Evolutionary conservation across 345 rosid species (phyloP).

Genomic region (Eucalyptus lansdowneana): DNA sequence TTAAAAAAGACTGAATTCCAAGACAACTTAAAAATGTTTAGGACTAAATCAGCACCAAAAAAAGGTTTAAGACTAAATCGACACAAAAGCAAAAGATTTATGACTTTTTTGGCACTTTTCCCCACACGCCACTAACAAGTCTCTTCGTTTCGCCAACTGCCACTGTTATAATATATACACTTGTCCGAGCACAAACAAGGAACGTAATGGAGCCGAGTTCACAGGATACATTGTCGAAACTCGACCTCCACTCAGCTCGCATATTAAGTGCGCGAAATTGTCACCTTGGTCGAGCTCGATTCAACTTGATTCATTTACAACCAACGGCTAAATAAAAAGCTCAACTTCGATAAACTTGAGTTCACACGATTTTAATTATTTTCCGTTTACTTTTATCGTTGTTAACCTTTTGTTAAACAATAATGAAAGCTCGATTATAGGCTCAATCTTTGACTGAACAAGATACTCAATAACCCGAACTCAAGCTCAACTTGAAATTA

Average conservation of each 20-base stretch:
- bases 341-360: not conserved
- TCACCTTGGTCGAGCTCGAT: not conserved
- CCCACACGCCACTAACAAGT: not conserved
- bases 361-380: not conserved
- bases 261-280: not conserved
- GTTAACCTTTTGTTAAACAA: not conserved
- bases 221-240: accelerated
- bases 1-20: too few relatives aligned
- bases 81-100: too few relatives aligned
- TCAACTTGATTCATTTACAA: not conserved
- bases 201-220: not conserved
- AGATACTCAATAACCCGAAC: not conserved
- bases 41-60: too few relatives aligned
- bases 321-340: not conserved
- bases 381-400: not conserved
- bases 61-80: too few relatives aligned
- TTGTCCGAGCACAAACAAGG: not conserved
- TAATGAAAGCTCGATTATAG: not conserved
- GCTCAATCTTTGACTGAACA: not conserved
- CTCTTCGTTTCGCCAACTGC: not conserved
- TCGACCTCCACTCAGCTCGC: not conserved
- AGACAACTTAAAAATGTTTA: too few relatives aligned
- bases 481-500: not conserved
- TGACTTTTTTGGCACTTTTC: too few relatives aligned
- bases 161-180: not conserved